phyloP scores from a whole-genome alignment of 208 protist genomes.

The Leishmania guyanensis region DNA sequence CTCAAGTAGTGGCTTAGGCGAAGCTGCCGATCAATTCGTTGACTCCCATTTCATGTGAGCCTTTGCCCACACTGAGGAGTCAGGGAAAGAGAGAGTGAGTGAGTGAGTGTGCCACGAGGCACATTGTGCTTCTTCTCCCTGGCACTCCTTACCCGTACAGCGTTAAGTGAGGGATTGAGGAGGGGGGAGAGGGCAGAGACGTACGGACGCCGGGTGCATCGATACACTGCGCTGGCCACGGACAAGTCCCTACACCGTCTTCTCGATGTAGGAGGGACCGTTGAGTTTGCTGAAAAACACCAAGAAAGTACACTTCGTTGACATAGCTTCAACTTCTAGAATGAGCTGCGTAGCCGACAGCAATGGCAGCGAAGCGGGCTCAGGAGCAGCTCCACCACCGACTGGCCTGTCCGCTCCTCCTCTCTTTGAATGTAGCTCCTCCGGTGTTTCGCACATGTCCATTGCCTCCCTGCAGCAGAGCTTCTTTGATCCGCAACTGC shows the following conservation, averaged over 20 bases:
- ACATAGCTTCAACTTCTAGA: not conserved
- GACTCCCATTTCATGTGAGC: not conserved
- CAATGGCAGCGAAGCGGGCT: not conserved
- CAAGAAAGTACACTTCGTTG: not conserved
- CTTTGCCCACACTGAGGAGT: not conserved
- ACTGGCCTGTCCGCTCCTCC: not conserved
- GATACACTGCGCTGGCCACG: not conserved
- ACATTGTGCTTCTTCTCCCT: not conserved
- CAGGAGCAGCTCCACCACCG: not conserved
- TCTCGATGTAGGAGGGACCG: not conserved
- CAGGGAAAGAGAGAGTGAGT: not conserved
- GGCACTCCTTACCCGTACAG: not conserved
- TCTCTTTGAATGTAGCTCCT: constrained; percentile 1
- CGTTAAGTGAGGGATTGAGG: not conserved
- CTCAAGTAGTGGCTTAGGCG: not conserved
- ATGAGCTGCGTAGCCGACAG: not conserved
- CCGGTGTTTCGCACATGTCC: constrained; percentile 15
- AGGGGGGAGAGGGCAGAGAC: not conserved
- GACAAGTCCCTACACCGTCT: not conserved
- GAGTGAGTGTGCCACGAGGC: not conserved
- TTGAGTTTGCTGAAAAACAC: not conserved
- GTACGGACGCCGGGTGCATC: not conserved
- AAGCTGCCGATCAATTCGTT: not conserved
- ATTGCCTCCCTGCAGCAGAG: constrained; percentile 28
- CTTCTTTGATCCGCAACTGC: constrained; percentile 22